Evolutionary conservation across 345 rosid genomes (phyloP), one percentile per base, ranked within the genome.

Genomic region (Salix brachista): DNA sequence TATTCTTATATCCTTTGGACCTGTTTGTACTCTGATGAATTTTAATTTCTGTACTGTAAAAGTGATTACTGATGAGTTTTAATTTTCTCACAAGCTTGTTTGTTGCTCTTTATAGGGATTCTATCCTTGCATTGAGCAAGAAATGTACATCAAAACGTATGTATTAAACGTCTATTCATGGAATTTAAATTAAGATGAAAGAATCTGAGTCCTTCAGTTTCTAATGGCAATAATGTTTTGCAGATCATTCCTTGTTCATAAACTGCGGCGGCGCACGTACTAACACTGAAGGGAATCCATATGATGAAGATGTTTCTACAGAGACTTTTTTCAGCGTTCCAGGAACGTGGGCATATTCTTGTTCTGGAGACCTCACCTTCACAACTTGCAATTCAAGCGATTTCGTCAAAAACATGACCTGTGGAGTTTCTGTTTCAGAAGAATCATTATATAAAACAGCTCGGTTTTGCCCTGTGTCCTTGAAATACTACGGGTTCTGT

Each of bases 401-500:
- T 37, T 79, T 14, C 39, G 18, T 39, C 21, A 25, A 7, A 50
- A 70, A 69, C 13, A 13, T 3, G 39, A 50, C 67, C 39, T 81
- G 81, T 73, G 84, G 75, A 73, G 69, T 41, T 41, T 41, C 46
- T 41, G 0, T 65, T 19, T 23, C 75, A 23, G 78, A 69, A 10
- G 42, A 65, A 25, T 6, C 54, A 36, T 30, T 28, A 28, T 28
- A 28, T 28, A 28, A 42, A 5, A 25, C 72, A 3, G 78, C 84
- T 25, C 84, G 84, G 4, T 21, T 73, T 37, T 81, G 84, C 58
- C 84, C 84, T 4, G 34, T 70, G 3, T 42, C 81, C 65, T 75
- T 81, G 12, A 77, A 37, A 61, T 81, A 81, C 66, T 77, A 77
- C 65, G 81, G 78, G 16, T 74, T 77, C n/a, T 77, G 84, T 64